phyloP scores from a whole-genome alignment of 495 filamentous ascomycete species.

The Daldinia loculata region DNA sequence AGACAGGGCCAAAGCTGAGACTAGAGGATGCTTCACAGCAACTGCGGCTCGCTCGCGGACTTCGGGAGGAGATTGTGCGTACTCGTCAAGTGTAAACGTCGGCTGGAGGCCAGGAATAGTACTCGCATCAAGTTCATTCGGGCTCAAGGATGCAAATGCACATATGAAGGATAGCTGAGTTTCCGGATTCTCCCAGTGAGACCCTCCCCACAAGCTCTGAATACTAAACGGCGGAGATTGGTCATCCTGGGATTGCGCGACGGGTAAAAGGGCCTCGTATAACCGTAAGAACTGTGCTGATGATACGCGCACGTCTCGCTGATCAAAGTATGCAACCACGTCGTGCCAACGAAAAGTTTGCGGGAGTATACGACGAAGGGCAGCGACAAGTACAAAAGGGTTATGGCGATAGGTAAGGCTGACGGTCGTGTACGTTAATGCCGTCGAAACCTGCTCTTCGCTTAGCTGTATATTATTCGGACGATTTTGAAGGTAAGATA shows the following conservation, averaged over 20 bases:
- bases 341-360: slow-evolving; percentile 81
- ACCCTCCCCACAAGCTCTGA: slow-evolving; percentile 87
- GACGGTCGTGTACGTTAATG: slow-evolving; percentile 78
- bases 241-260: slow-evolving; percentile 62
- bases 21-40: slow-evolving; percentile 84
- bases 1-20: slow-evolving; percentile 85
- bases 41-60: slow-evolving; percentile 75
- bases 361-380: slow-evolving; percentile 55
- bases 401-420: slow-evolving; percentile 77
- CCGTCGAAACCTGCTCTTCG: slow-evolving; percentile 83
- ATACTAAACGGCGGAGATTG: slow-evolving; percentile 67
- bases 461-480: slow-evolving; percentile 72
- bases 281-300: slow-evolving; percentile 81
- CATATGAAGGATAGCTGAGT: slow-evolving; percentile 91
- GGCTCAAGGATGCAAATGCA: slow-evolving; percentile 74
- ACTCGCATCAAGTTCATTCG: slow-evolving; percentile 79
- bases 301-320: slow-evolving; percentile 75
- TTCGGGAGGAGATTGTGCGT: slow-evolving; percentile 72
- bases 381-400: slow-evolving; percentile 73
- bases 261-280: slow-evolving; percentile 75
- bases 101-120: slow-evolving; percentile 81
- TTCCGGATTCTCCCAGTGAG: slow-evolving; percentile 79
- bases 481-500: slow-evolving; percentile 66
- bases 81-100: slow-evolving; percentile 80
- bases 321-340: slow-evolving; percentile 84